Evolutionary conservation across 768 basidiomycete genomes (phyloP).

Genomic region (Naganishia randhawae): DNA sequence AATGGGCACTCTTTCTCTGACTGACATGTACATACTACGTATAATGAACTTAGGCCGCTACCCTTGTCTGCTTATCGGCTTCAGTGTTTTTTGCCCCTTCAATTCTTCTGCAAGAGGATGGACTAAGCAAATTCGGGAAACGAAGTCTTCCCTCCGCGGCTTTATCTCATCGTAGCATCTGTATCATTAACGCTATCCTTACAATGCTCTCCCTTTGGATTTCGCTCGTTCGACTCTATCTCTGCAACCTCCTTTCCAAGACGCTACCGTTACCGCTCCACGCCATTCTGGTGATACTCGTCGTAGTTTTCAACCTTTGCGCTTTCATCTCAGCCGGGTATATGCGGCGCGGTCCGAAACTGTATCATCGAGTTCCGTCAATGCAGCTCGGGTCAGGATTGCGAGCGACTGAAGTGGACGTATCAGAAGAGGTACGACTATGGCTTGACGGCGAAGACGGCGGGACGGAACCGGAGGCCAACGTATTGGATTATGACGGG

Average conservation of each 20-base stretch:
- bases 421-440: not conserved
- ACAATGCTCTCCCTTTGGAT: not conserved
- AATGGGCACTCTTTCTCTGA: not conserved
- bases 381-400: slow-evolving; percentile 15
- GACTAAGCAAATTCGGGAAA: not conserved
- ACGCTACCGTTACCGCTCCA: not conserved
- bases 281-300: not conserved
- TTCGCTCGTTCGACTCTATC: slow-evolving; percentile 5
- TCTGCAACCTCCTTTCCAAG: not conserved
- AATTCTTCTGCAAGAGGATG: not conserved
- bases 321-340: slow-evolving; percentile 27
- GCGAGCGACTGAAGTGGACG: not conserved
- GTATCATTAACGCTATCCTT: not conserved
- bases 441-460: slow-evolving; percentile 13
- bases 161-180: not conserved
- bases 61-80: not conserved
- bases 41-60: not conserved
- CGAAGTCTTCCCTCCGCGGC: too few relatives aligned
- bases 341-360: slow-evolving; percentile 42
- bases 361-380: slow-evolving; percentile 28
- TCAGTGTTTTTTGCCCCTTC: not conserved
- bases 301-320: not conserved
- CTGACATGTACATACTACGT: not conserved
- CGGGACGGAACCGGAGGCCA: slow-evolving; percentile 6
- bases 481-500: slow-evolving; percentile 12